Percentiles rank a stretch among this genome's conserved stretches.
Conservation (phyloP, 768 basidiomycete genomes). For the Tulasnella sp. region DNA sequence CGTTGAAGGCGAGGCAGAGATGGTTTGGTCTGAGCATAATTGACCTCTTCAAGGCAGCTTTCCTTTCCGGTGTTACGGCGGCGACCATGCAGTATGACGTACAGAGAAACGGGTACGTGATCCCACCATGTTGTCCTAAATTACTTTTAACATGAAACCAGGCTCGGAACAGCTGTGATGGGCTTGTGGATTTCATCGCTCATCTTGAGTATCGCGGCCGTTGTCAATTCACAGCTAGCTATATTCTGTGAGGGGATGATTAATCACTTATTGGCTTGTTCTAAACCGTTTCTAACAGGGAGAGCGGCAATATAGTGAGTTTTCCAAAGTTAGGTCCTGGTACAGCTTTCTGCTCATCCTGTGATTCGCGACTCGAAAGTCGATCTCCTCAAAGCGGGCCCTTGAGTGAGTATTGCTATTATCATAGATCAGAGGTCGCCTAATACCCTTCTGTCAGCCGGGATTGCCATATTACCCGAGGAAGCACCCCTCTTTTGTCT, state of each 20-base stretch:
- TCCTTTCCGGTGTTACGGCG: not conserved
- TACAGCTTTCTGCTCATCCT: not conserved
- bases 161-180: constrained; percentile 20
- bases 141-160: not conserved
- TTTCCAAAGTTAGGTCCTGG: not conserved
- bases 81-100: not conserved
- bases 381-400: constrained; percentile 23
- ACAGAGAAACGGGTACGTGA: not conserved
- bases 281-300: not conserved
- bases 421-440: not conserved
- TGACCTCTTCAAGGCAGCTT: not conserved
- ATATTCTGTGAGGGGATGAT: constrained; percentile 10
- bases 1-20: too few species aligned
- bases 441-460: not conserved
- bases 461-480: constrained; percentile 25
- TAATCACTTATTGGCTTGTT: not conserved
- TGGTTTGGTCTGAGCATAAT: too few species aligned
- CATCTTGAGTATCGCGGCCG: constrained; percentile 28
- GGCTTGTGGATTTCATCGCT: constrained; percentile 29
- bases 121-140: too few species aligned
- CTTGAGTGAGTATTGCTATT: constrained; percentile 6
- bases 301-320: constrained; percentile 30
- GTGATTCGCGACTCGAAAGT: not conserved
- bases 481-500: constrained; percentile 29
- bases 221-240: constrained; percentile 30